These are phyloP conservation scores for Cryptococcus jaspeensis DNA, from an alignment of 1,284 basidiomycete species.

Conservation along the genomic window DNA sequence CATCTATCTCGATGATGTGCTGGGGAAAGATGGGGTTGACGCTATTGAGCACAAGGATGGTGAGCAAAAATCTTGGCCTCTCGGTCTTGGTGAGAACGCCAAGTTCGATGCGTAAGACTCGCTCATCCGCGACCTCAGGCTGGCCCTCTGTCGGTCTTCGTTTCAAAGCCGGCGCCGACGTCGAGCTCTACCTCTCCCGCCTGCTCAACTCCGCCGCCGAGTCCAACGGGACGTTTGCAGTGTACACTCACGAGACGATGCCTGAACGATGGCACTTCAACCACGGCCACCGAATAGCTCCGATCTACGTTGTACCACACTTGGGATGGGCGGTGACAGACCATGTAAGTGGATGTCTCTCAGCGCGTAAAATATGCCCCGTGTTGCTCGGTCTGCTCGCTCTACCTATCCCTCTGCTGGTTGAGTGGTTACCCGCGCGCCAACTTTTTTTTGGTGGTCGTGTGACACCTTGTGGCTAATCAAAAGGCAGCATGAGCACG, in stretches of 20 bases:
- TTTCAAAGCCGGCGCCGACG: slow-evolving; percentile 63
- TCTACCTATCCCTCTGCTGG: not conserved
- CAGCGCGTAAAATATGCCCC: no score
- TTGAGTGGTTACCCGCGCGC: no score
- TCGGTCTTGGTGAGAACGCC: not conserved
- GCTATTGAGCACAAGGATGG: slow-evolving; percentile 72
- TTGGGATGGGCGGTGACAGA: slow-evolving; percentile 71
- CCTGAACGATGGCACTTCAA: slow-evolving; percentile 74
- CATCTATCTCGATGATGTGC: slow-evolving; percentile 77
- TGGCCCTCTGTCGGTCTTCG: slow-evolving; percentile 84
- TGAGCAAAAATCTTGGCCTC: slow-evolving; percentile 26
- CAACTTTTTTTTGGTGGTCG: no score
- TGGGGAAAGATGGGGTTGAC: slow-evolving; percentile 68
- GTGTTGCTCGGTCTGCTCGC: not conserved
- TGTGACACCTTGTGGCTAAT: no score
- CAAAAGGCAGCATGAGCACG: slow-evolving; percentile 45
- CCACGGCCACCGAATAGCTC: slow-evolving; percentile 70
- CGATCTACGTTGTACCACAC: slow-evolving; percentile 78
- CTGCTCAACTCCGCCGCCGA: slow-evolving; percentile 58
- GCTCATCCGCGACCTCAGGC: slow-evolving; percentile 51
- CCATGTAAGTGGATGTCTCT: slow-evolving; percentile 42
- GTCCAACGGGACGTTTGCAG: slow-evolving; percentile 65
- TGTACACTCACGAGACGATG: slow-evolving; percentile 78
- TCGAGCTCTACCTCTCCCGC: slow-evolving; percentile 57
- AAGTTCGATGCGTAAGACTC: not conserved